Conservation (phyloP, 2,329 filamentous ascomycete species). For the Fusarium nelsonii region DNA sequence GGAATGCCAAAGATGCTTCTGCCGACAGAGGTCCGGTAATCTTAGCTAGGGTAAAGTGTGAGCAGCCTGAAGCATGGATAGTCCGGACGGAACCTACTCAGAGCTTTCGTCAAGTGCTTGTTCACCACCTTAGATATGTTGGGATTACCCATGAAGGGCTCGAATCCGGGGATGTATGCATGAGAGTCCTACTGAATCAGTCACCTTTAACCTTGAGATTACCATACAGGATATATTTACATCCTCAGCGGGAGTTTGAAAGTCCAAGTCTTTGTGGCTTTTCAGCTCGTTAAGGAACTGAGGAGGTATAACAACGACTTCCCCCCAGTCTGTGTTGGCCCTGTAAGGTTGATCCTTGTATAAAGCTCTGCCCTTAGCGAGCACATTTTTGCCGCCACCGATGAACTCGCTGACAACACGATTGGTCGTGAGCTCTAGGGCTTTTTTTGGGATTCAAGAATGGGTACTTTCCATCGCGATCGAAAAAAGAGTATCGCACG, state of each 20-base stretch:
- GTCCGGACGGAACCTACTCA: not conserved
- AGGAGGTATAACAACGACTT: not conserved
- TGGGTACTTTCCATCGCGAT: slow-evolving; percentile 27
- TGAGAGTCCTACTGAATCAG: slow-evolving; percentile 10
- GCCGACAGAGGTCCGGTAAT: not conserved
- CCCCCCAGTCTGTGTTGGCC: not conserved
- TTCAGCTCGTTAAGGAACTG: not conserved
- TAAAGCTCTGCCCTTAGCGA: not conserved
- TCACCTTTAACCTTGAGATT: not conserved
- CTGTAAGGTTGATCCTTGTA: not conserved
- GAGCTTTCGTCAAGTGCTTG: slow-evolving; percentile 1
- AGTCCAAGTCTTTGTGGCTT: not conserved
- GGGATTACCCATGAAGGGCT: not conserved
- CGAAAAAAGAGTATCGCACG: not conserved
- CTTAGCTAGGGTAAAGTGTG: not conserved
- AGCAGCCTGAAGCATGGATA: not conserved
- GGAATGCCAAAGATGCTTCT: not conserved
- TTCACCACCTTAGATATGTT: not conserved
- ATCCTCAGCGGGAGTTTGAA: not conserved
- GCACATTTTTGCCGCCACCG: not conserved
- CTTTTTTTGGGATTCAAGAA: not conserved
- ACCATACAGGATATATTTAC: not conserved
- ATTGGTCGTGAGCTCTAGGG: not conserved
- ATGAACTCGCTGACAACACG: not conserved
- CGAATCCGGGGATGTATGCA: slow-evolving; percentile 2